Conservation (phyloP, 1,284 basidiomycete species). For the Ganoderma resinaceum region DNA sequence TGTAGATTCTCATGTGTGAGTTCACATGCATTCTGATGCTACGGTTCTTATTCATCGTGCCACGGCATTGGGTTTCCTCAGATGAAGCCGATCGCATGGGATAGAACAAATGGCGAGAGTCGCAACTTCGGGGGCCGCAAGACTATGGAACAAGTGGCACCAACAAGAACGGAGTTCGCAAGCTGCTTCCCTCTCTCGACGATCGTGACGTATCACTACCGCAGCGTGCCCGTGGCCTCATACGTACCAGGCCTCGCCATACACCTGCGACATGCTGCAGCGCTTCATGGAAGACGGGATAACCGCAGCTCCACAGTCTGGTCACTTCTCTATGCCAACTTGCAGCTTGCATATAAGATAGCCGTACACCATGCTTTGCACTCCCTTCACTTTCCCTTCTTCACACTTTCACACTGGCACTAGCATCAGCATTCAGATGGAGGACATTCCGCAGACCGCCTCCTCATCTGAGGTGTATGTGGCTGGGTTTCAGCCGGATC, state of each 20-base stretch:
- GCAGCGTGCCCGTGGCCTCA: not conserved
- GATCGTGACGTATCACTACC: not conserved
- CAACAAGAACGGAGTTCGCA: not conserved
- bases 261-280: not conserved
- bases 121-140: not conserved
- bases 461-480: slow-evolving; percentile 67
- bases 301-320: not conserved
- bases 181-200: not conserved
- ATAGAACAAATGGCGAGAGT: not conserved
- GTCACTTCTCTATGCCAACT: not conserved
- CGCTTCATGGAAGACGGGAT: not conserved
- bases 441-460: slow-evolving; percentile 51
- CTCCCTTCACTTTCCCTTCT: not conserved
- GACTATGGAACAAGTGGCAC: not conserved
- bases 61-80: too few species aligned
- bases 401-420: not conserved
- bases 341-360: not conserved
- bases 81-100: not conserved
- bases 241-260: not conserved
- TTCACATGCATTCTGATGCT: not conserved
- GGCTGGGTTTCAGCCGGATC: slow-evolving; percentile 55
- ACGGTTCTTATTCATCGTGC: not conserved
- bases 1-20: not conserved
- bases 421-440: slow-evolving; percentile 39
- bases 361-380: too few species aligned